A percentile compares a stretch with the other conserved stretches of the same genome.
These are phyloP conservation scores for Psidium guajava DNA, from an alignment of 345 rosid species.

Conservation along the genomic window DNA sequence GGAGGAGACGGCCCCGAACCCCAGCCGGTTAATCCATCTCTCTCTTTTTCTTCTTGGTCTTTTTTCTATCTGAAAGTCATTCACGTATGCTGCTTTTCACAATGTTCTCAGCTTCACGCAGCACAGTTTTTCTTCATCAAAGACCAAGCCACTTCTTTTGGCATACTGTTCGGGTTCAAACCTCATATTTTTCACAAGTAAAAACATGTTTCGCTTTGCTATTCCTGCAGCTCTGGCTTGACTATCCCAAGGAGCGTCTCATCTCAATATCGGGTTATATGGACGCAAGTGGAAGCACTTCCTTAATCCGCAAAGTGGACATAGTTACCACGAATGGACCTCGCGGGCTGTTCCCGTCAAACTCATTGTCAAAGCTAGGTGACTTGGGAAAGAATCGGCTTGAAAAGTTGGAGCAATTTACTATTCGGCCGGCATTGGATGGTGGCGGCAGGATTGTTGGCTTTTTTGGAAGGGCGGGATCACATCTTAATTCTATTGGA, in stretches of 20 bases:
- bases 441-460: background rate
- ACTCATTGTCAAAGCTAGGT: background rate
- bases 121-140: background rate
- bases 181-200: background rate
- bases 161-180: background rate
- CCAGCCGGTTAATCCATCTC: no score
- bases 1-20: no score
- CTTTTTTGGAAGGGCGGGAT: background rate
- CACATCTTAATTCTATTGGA: background rate
- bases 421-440: background rate
- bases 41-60: background rate
- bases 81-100: background rate
- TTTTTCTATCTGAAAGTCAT: background rate
- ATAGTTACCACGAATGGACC: background rate
- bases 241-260: background rate
- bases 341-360: background rate
- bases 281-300: rapidly evolving
- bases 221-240: background rate
- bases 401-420: no score
- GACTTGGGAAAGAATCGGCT: no score
- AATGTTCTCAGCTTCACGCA: background rate
- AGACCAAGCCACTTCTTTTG: background rate
- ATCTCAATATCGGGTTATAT: background rate
- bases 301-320: background rate
- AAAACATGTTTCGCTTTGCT: background rate